Percentiles rank a stretch among this genome's conserved stretches.
phyloP scores from a whole-genome alignment of 257 asterid species.

The Gardenia jasminoides region DNA sequence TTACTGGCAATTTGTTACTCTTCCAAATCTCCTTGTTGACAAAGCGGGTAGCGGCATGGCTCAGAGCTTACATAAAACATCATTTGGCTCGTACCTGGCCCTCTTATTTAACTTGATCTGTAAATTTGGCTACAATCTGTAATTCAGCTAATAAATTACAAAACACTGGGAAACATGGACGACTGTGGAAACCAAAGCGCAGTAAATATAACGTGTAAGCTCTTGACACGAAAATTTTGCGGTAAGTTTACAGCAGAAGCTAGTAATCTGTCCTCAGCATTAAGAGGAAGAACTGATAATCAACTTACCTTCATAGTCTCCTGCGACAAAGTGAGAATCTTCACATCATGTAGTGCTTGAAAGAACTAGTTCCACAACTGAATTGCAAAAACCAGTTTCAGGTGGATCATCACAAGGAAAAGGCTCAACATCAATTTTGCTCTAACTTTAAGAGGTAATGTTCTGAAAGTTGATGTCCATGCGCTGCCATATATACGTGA shows the following conservation, averaged over 20 bases:
- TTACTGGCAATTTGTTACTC: not conserved
- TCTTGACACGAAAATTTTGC: not conserved
- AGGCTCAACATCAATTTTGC: no score
- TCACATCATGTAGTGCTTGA: not conserved
- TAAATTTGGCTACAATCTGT: not conserved
- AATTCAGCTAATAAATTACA: not conserved
- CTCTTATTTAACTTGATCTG: not conserved
- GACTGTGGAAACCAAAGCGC: not conserved
- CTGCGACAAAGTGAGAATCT: not conserved
- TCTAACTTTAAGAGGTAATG: no score
- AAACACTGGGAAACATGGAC: not conserved
- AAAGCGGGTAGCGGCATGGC: not conserved
- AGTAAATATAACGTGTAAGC: not conserved
- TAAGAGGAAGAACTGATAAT: not conserved
- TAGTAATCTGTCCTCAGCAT: not conserved
- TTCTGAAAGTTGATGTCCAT: no score
- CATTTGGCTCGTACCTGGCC: no score
- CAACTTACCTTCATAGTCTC: not conserved
- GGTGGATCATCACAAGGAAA: no score
- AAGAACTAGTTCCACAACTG: not conserved
- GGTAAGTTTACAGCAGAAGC: no score
- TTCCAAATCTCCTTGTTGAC: not conserved
- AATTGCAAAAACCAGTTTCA: not conserved
- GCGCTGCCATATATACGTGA: no score
- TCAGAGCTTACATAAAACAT: not conserved